A percentile compares a stretch with the other conserved stretches of the same genome.
Conservation (phyloP, 2,329 filamentous ascomycete genomes). For the Penicillium sp. region DNA sequence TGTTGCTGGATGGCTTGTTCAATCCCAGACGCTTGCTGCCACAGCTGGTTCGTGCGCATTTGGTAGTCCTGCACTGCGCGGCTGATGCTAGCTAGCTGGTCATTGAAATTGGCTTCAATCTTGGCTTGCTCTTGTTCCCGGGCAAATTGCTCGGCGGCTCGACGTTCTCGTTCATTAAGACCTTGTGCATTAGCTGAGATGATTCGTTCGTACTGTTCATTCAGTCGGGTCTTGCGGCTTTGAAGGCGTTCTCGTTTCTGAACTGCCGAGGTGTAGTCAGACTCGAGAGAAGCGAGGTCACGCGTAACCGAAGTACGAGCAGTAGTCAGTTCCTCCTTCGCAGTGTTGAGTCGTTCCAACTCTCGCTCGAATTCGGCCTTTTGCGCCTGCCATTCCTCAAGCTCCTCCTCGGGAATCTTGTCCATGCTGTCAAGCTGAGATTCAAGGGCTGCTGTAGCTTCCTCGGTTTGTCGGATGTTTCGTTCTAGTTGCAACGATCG, state of each 20-base stretch:
- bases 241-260: constrained; percentile 60
- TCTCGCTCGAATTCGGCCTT: constrained; percentile 54
- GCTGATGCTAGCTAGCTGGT: constrained; percentile 40
- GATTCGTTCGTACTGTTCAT: constrained; percentile 60
- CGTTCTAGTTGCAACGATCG: constrained; percentile 59
- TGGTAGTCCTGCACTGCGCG: constrained; percentile 43
- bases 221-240: constrained; percentile 54
- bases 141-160: constrained; percentile 44
- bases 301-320: constrained; percentile 51
- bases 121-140: constrained; percentile 44
- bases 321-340: constrained; percentile 49
- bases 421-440: constrained; percentile 53
- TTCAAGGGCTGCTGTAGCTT: constrained; percentile 54
- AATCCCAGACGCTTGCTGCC: constrained; percentile 41
- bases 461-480: constrained; percentile 61
- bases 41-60: constrained; percentile 38
- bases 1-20: constrained; percentile 45
- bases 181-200: constrained; percentile 56
- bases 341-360: constrained; percentile 47
- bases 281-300: constrained; percentile 49
- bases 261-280: constrained; percentile 49
- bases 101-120: constrained; percentile 40
- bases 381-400: constrained; percentile 49
- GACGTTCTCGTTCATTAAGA: constrained; percentile 52
- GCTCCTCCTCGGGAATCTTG: constrained; percentile 55